Base-by-base conservation (phyloP, 495 filamentous ascomycete species). In the Talaromyces wortmannii region DNA sequence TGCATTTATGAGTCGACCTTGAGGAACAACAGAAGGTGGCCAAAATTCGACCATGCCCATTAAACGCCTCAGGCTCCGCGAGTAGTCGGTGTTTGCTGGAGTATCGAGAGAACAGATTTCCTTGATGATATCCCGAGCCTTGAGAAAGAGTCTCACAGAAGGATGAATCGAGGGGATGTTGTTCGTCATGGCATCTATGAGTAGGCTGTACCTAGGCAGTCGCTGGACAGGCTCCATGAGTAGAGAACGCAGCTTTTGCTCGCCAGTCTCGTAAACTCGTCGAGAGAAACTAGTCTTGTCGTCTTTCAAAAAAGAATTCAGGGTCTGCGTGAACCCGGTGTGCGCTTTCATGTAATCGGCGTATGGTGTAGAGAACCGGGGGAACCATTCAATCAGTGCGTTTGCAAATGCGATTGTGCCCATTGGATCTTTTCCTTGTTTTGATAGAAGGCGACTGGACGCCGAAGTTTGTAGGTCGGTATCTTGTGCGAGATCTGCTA, bases 141-240 rank as follows among this genome's bases (percentile, higher is more conserved):
- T 89, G 18, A 94, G 78, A 63, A 99, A 83, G 7, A 75, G 77
- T 57, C 86, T 82, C 48, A 96, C 75, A 0, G 91, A 91, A 15
- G 88, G 87, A 62, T 97, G 91, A 8, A 87, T 83, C 42, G 89
- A 78, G 6, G 92, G 91, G 8, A 99, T 78, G 58, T 84, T 86
- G 57, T 84, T 83, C 50, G 90, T 79, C 68, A 99, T 97, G 58
- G 92, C 92, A 71, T 97, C 95, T 58, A 99, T 96, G 59, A 97
- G 84, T 7, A 99, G 75, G 64, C 87, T 96, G 67, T 99, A 99
- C 6, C 94, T 88, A 42, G 94, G 94, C 50, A 99, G 78, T 23
- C 94, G 80, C 67, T 99, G 94, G 7, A 99, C 91, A 0, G 94
- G 94, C 69, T 99, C 94, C 69, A 97, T 97, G 45, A 97, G 77